Evolutionary conservation across 139 green algal species (phyloP).

Genomic region (Microglena sp.): DNA sequence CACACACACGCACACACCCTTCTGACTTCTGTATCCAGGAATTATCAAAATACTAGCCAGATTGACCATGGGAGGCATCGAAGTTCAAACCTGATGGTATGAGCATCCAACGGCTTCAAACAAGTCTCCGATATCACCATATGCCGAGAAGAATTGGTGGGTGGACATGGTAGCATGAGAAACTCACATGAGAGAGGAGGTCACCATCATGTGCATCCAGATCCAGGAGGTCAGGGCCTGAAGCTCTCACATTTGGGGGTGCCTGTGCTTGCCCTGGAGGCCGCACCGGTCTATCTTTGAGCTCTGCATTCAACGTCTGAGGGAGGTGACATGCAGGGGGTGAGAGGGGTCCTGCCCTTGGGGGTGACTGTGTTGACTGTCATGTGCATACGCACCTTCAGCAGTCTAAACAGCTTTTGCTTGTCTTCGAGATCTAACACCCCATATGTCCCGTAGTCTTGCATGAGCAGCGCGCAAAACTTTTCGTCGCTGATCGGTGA

Average conservation of each 20-base stretch:
- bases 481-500: too few relatives aligned
- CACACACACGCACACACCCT: too few relatives aligned
- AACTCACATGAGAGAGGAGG: constrained; percentile 33
- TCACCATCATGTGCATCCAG: constrained; percentile 68
- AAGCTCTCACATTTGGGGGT: too few relatives aligned
- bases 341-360: constrained; percentile 3
- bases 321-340: too few relatives aligned
- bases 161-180: too few relatives aligned
- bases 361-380: neutral
- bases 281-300: neutral
- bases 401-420: constrained; percentile 64
- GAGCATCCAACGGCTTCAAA: too few relatives aligned
- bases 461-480: constrained; percentile 60
- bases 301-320: neutral
- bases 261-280: constrained; percentile 1
- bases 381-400: constrained; percentile 1
- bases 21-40: too few relatives aligned
- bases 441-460: constrained; percentile 59
- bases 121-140: too few relatives aligned
- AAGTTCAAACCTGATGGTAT: too few relatives aligned
- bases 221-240: constrained; percentile 47
- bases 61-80: too few relatives aligned
- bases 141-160: too few relatives aligned
- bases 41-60: too few relatives aligned
- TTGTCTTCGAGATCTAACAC: constrained; percentile 67